Base-by-base conservation (phyloP, 2,329 filamentous ascomycete species). In the Phyllosticta citrichinensis region DNA sequence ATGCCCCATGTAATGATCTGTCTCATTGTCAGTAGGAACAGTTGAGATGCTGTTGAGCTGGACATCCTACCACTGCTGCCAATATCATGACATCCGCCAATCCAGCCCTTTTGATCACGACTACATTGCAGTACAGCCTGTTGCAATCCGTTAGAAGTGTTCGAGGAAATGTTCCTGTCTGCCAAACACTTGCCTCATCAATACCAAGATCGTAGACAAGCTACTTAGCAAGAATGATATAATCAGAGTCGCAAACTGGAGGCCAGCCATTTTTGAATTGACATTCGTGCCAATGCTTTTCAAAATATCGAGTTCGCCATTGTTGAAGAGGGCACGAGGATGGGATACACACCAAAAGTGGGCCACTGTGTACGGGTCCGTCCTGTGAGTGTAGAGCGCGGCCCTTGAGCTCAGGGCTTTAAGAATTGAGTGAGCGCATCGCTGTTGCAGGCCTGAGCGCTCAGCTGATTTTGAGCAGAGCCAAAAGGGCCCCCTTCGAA, bases 1-100 rank as follows among this genome's bases (percentile, higher is more conserved):
- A 71, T 72, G 17, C 67, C 71, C 72, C 72, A 74, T 20, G 71
- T 70, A 47, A 73, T 57, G 10, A 72, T 33, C 71, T 74, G 20
- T 52, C 24, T 5, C 9, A 30, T 40, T 6, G 51, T 57, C 2
- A 61, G 59, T 35, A 11, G 17, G 4, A 5, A 22, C n/a, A 12
- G n/a, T 17, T n/a, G 27, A 40, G 12, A 24, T 22, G n/a, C 24
- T 14, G n/a, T 30, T 14, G 30, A 9, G 52, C 9, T 27, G 14
- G 25, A 27, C 5, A 10, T 56, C 59, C 17, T 53, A 61, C 55
- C 47, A 61, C 11, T 47, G 59, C 59, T 19, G 30, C 20, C 3
- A 24, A 20, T 55, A 57, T 61, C 22, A 57, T 52, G 5, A 53
- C 12, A 47, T 61, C 55, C n/a, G 59, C 52, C 19, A 61, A 19